Conservation (phyloP, 2,329 filamentous ascomycete genomes). For the Phaeosphaeriaceae sp. region DNA sequence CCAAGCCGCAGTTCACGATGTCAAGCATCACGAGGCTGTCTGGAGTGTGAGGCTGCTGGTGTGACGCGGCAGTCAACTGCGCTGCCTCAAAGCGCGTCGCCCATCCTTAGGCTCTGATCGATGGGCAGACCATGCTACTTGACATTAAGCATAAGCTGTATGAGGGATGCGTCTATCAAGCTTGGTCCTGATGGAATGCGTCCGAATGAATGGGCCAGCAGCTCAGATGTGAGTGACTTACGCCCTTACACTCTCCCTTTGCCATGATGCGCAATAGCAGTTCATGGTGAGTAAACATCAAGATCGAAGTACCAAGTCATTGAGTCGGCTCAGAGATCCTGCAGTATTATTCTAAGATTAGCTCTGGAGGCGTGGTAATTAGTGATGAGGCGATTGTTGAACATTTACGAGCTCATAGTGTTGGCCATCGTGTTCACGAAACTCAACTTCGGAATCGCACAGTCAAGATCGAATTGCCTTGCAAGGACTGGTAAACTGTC, state of each 20-base stretch:
- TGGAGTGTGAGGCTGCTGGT: background rate
- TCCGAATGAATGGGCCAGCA: background rate
- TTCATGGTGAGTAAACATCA: background rate
- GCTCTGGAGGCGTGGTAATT: too few species aligned
- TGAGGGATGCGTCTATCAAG: background rate
- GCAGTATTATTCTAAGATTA: background rate
- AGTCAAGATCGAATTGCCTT: background rate
- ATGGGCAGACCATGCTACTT: background rate
- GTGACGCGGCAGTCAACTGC: background rate
- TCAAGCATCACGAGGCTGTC: background rate
- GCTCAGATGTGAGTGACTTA: background rate
- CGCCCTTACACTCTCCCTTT: background rate
- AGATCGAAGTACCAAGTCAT: too few species aligned
- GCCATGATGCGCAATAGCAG: background rate
- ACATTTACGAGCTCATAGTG: too few species aligned
- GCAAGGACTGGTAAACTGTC: background rate
- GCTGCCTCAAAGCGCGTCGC: background rate
- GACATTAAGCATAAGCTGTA: background rate
- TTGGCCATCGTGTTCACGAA: too few species aligned
- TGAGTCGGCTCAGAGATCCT: background rate
- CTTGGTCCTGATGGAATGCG: background rate
- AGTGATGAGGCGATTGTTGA: too few species aligned
- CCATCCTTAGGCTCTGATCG: background rate
- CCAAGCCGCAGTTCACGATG: too few species aligned
- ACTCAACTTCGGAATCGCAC: background rate